Percentiles rank a stretch among this genome's conserved stretches.
Conservation (phyloP, 2,329 filamentous ascomycete genomes). For the Colletotrichum sp. region DNA sequence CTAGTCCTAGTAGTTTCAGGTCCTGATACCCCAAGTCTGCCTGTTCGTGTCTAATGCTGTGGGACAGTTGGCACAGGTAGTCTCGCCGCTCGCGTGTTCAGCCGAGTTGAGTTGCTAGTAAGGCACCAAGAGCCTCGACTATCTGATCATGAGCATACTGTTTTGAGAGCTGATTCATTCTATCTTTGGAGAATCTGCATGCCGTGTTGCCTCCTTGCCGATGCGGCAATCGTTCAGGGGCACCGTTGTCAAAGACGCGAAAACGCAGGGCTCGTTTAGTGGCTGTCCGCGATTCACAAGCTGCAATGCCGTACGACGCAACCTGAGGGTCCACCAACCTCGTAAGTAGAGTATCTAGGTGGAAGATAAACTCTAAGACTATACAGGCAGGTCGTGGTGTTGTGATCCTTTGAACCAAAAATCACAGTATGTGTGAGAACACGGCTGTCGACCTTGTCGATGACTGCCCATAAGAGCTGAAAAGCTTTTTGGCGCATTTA, state of each 20-base stretch:
- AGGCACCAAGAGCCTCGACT: rapidly evolving
- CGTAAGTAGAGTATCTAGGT: no score
- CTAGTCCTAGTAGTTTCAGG: rapidly evolving
- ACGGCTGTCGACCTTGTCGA: no score
- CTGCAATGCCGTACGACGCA: not conserved
- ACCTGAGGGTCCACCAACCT: not conserved
- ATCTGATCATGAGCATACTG: not conserved
- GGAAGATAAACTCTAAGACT: not conserved
- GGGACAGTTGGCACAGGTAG: rapidly evolving
- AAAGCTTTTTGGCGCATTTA: no score
- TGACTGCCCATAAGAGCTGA: not conserved
- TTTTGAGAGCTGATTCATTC: rapidly evolving
- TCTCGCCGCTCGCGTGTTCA: not conserved
- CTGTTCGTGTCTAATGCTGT: rapidly evolving
- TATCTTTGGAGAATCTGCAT: not conserved
- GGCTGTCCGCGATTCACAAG: rapidly evolving
- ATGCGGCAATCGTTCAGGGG: not conserved
- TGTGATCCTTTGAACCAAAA: not conserved
- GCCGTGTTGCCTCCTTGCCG: rapidly evolving
- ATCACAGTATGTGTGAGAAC: no score
- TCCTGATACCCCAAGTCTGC: not conserved
- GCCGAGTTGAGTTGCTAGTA: rapidly evolving
- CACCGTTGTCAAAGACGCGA: not conserved
- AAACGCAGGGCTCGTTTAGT: not conserved
- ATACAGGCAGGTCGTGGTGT: not conserved